These are phyloP conservation scores for Eucalyptus coolabah DNA, from an alignment of 345 rosid genomes.

Conservation along the genomic window DNA sequence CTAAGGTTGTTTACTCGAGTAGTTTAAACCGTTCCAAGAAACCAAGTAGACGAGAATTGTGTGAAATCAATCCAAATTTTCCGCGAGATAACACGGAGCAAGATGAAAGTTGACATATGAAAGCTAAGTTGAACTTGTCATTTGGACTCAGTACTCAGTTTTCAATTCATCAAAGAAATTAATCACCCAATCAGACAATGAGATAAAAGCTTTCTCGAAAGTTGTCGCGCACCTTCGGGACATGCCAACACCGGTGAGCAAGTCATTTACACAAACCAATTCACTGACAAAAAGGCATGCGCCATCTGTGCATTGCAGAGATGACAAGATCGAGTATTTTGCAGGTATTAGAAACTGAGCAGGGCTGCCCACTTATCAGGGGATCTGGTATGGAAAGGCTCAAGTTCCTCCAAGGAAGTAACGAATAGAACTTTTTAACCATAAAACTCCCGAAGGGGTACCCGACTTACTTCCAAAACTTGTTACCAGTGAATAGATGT, in stretches of 20 bases:
- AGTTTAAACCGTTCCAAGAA: not conserved
- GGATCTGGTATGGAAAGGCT: not conserved
- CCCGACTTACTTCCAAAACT: not conserved
- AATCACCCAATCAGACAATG: not conserved
- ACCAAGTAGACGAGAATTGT: not conserved
- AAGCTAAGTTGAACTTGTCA: not conserved
- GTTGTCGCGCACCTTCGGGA: not conserved
- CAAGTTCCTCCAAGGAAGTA: not conserved
- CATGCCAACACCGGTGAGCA: not conserved
- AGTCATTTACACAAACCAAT: not conserved
- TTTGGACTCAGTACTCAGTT: not conserved
- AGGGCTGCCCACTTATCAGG: not conserved
- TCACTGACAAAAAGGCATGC: not conserved
- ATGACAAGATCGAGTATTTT: not conserved
- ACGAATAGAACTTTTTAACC: not conserved
- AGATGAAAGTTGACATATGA: not conserved
- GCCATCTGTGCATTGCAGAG: not conserved
- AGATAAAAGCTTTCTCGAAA: not conserved
- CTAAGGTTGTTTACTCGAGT: not conserved
- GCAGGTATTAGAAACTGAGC: not conserved
- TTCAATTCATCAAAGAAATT: not conserved
- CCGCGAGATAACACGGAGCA: not conserved
- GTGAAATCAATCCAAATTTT: not conserved
- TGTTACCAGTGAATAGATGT: not conserved
- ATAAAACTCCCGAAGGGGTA: not conserved